These are phyloP conservation scores for Backusella circina DNA, from an alignment of 192 early-diverging fungal genomes.

Conservation along the genomic window DNA sequence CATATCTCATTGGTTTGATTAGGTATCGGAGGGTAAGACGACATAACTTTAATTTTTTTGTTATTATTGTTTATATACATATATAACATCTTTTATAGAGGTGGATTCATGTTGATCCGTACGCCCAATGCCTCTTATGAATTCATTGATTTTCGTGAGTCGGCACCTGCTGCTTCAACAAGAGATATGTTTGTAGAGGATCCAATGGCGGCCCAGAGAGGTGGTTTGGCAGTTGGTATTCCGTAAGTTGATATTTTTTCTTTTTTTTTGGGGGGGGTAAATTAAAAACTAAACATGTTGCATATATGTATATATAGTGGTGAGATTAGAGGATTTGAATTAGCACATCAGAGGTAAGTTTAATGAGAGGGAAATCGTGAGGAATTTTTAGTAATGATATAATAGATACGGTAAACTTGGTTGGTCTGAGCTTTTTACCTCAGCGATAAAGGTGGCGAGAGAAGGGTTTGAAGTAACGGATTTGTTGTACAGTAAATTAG, in stretches of 20 bases:
- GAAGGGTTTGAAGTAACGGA: slow-evolving; percentile 58
- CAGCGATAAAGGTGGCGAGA: slow-evolving; percentile 69
- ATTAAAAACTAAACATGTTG: slow-evolving; percentile 5
- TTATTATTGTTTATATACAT: slow-evolving; percentile 2
- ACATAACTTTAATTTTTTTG: background rate
- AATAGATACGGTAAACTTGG: slow-evolving; percentile 71
- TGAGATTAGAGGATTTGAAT: slow-evolving; percentile 83
- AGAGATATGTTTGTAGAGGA: slow-evolving; percentile 79
- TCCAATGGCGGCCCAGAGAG: slow-evolving; percentile 64
- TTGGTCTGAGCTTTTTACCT: slow-evolving; percentile 78
- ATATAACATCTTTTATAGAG: slow-evolving; percentile 38
- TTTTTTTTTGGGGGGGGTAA: slow-evolving; percentile 3
- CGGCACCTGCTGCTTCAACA: slow-evolving; percentile 69
- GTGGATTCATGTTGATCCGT: slow-evolving; percentile 90
- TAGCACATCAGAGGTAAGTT: slow-evolving; percentile 64
- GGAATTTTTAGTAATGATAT: background rate
- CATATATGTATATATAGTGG: slow-evolving; percentile 59
- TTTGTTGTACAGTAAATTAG: slow-evolving; percentile 32
- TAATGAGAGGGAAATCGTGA: background rate
- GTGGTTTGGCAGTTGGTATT: slow-evolving; percentile 72
- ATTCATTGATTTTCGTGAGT: slow-evolving; percentile 87
- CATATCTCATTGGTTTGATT: background rate
- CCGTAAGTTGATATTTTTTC: slow-evolving; percentile 48
- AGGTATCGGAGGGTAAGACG: slow-evolving; percentile 65
- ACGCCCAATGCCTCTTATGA: slow-evolving; percentile 52